These are phyloP conservation scores for Tylopilus felleus DNA, from an alignment of 768 basidiomycete genomes.

Conservation along the genomic window DNA sequence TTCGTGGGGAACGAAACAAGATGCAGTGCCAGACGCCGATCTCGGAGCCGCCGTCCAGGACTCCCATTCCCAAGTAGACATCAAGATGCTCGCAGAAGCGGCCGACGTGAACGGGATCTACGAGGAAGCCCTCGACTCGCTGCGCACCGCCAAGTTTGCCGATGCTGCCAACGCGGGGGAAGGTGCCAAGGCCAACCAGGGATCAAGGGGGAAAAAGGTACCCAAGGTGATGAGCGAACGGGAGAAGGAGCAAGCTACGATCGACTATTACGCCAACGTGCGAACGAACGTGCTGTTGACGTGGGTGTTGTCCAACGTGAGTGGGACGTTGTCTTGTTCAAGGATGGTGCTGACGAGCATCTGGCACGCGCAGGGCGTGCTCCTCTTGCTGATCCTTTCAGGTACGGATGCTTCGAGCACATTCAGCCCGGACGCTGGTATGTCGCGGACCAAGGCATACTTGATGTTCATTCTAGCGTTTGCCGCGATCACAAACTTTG, in stretches of 20 bases:
- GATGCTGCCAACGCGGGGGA: conserved; percentile 8
- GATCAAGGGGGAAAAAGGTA: conserved; percentile 9
- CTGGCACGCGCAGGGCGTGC: conserved; percentile 48
- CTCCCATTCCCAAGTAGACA: conserved; percentile 77
- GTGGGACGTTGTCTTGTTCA: conserved; percentile 12
- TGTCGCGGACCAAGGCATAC: conserved; percentile 67
- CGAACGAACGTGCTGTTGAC: conserved; percentile 76
- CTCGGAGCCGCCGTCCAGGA: conserved; percentile 83
- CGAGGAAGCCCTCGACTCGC: conserved; percentile 75
- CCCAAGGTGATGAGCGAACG: conserved; percentile 37
- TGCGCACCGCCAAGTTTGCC: conserved; percentile 52
- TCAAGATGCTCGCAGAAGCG: conserved; percentile 78
- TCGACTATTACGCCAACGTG: conserved; percentile 86
- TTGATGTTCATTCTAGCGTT: conserved; percentile 78
- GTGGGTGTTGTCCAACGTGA: conserved; percentile 84
- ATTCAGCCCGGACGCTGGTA: conserved; percentile 47
- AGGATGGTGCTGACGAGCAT: not conserved
- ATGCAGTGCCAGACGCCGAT: conserved; percentile 66
- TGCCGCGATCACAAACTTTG: conserved; percentile 72
- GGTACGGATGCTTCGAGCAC: conserved; percentile 54
- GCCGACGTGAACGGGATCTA: conserved; percentile 83
- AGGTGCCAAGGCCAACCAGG: conserved; percentile 10
- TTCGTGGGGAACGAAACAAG: conserved; percentile 97
- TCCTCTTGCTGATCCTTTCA: conserved; percentile 67
- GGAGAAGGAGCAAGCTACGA: conserved; percentile 71